phyloP scores from a whole-genome alignment of 2,329 filamentous ascomycete species.

The Nothophaeocryptopus gaeumannii region DNA sequence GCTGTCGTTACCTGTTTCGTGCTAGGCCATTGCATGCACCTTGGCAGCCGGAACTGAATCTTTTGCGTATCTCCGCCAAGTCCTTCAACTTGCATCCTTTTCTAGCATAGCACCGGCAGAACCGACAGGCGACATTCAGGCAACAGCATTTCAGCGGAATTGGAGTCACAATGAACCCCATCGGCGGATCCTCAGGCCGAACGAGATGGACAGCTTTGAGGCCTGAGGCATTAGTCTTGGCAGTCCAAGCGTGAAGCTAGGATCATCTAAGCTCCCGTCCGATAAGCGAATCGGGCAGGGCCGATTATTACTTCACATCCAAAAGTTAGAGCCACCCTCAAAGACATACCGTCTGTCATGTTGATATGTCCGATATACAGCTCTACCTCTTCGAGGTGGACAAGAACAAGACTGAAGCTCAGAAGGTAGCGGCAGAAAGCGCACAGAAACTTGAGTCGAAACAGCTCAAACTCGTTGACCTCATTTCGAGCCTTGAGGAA shows the following conservation, averaged over 20 bases:
- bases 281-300: neutral
- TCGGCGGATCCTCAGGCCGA: too few relatives aligned
- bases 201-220: too few relatives aligned
- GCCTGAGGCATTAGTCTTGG: too few relatives aligned
- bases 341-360: constrained; percentile 14
- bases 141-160: too few relatives aligned
- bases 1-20: too few relatives aligned
- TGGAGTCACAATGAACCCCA: too few relatives aligned
- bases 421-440: constrained; percentile 42
- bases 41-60: too few relatives aligned
- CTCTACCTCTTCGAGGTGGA: constrained; percentile 52
- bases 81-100: too few relatives aligned
- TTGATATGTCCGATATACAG: constrained; percentile 52
- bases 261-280: neutral
- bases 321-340: constrained; percentile 1
- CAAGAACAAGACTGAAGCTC: constrained; percentile 47
- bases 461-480: constrained; percentile 58
- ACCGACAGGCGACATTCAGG: too few relatives aligned
- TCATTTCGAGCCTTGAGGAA: constrained; percentile 63
- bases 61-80: too few relatives aligned
- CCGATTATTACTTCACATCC: neutral
- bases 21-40: too few relatives aligned
- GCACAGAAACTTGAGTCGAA: constrained; percentile 55
- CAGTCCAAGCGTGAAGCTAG: neutral
- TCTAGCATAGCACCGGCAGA: too few relatives aligned